These are phyloP conservation scores for Extremus antarcticus DNA, from an alignment of 495 filamentous ascomycete species.

Conservation along the genomic window DNA sequence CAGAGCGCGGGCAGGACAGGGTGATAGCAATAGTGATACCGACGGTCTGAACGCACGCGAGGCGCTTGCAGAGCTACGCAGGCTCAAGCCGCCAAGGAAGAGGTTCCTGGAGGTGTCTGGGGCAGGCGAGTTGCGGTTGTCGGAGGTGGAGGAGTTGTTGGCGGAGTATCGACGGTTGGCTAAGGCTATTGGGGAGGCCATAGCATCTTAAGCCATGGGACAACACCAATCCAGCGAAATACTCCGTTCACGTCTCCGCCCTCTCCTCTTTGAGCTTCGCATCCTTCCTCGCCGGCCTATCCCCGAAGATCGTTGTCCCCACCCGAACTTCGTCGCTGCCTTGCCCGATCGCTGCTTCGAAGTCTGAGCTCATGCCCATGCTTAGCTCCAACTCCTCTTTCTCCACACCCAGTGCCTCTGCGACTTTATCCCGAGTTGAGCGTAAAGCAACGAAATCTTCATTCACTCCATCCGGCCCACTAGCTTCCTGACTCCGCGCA, in stretches of 20 bases:
- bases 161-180: constrained; percentile 82
- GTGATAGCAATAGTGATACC: background rate
- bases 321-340: constrained; percentile 93
- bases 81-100: constrained; percentile 60
- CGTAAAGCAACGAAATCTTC: constrained; percentile 70
- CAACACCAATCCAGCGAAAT: too few relatives aligned
- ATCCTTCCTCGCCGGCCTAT: constrained; percentile 61
- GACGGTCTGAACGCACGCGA: constrained; percentile 23
- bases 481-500: constrained; percentile 55
- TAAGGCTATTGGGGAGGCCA: constrained; percentile 46
- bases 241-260: too few relatives aligned
- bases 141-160: constrained; percentile 71
- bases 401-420: constrained; percentile 37
- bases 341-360: constrained; percentile 72
- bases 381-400: constrained; percentile 48
- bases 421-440: constrained; percentile 57
- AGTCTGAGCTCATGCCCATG: constrained; percentile 91
- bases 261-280: constrained; percentile 39
- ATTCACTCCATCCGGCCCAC: constrained; percentile 64
- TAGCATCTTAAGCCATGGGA: constrained; percentile 5
- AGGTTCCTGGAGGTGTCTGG: constrained; percentile 73
- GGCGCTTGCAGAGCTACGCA: constrained; percentile 37
- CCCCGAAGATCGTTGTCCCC: constrained; percentile 86
- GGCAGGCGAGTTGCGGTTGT: constrained; percentile 65
- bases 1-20: background rate